These are phyloP conservation scores for Globisporangium sylvaticum DNA, from an alignment of 352 stramenopile genomes.

Conservation along the genomic window DNA sequence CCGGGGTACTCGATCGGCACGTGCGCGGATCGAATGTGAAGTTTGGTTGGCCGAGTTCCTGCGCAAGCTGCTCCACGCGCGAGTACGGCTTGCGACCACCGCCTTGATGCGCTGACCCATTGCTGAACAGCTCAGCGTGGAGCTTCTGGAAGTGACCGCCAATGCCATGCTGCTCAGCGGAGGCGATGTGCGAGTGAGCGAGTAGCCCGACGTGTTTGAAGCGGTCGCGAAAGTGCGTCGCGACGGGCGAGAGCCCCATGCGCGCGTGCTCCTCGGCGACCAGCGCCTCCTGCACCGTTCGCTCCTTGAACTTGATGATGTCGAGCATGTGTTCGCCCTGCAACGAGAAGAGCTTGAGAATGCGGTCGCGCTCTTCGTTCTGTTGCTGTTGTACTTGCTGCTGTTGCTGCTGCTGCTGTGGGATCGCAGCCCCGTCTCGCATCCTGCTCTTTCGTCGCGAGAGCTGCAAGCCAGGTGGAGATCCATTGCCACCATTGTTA, in stretches of 20 bases:
- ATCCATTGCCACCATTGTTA: background rate
- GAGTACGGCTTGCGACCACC: constrained; percentile 9
- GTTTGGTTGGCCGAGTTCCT: constrained; percentile 14
- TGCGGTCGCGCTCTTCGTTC: constrained; percentile 17
- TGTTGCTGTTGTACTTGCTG: background rate
- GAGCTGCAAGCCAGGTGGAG: background rate
- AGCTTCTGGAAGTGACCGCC: constrained; percentile 61
- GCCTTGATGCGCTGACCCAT: background rate
- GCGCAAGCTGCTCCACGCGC: constrained; percentile 15
- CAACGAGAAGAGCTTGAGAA: constrained; percentile 45
- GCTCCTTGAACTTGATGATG: constrained; percentile 70
- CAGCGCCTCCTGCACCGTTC: constrained; percentile 26
- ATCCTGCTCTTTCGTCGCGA: constrained; percentile 6
- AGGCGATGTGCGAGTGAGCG: constrained; percentile 34
- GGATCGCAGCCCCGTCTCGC: background rate
- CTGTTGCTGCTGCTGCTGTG: background rate
- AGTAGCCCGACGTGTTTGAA: constrained; percentile 63
- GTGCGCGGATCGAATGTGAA: constrained; percentile 15
- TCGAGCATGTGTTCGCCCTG: constrained; percentile 55
- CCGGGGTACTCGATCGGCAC: constrained; percentile 29
- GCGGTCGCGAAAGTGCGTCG: constrained; percentile 51
- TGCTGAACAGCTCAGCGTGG: constrained; percentile 35
- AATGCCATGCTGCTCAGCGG: constrained; percentile 36
- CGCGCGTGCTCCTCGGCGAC: constrained; percentile 37
- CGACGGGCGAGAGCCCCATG: constrained; percentile 39